A percentile compares a stretch with the other conserved stretches of the same genome.
These are phyloP conservation scores for Xanthoparmelia taractica DNA, from an alignment of 495 filamentous ascomycete genomes.

Conservation along the genomic window DNA sequence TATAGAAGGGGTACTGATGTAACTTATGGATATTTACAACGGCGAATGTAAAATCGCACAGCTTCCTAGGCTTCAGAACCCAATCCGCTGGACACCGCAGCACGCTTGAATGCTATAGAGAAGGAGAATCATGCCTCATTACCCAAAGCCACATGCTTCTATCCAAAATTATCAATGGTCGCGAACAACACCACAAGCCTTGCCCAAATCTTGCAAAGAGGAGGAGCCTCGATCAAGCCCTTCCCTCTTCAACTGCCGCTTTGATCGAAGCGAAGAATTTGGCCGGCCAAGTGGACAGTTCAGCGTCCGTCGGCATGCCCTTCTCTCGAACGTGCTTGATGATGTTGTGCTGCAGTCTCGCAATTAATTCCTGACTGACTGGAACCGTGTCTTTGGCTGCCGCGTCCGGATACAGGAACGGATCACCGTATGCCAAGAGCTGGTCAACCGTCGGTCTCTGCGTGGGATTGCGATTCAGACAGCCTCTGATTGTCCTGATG, in stretches of 20 bases:
- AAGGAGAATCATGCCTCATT: slow-evolving; percentile 13
- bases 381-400: slow-evolving; percentile 56
- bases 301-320: slow-evolving; percentile 60
- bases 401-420: slow-evolving; percentile 72
- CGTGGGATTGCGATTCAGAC: slow-evolving; percentile 70
- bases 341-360: slow-evolving; percentile 67
- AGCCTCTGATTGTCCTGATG: slow-evolving; percentile 64
- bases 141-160: slow-evolving; percentile 9
- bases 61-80: slow-evolving; percentile 6
- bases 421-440: slow-evolving; percentile 62
- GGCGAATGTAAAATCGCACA: background rate
- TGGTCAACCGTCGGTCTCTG: slow-evolving; percentile 70
- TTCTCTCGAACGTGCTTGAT: slow-evolving; percentile 63
- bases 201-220: background rate
- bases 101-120: slow-evolving; percentile 8
- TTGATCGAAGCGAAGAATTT: slow-evolving; percentile 59
- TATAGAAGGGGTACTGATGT: slow-evolving; percentile 11
- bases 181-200: background rate
- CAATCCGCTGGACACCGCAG: slow-evolving; percentile 3
- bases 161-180: background rate
- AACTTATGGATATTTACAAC: slow-evolving; percentile 8
- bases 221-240: background rate
- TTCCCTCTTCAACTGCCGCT: slow-evolving; percentile 50
- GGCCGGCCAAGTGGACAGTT: slow-evolving; percentile 62
- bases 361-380: slow-evolving; percentile 68